Percentiles rank a stretch among this genome's conserved stretches.
Conservation (phyloP, 768 basidiomycete genomes). For the Russula olivacea region DNA sequence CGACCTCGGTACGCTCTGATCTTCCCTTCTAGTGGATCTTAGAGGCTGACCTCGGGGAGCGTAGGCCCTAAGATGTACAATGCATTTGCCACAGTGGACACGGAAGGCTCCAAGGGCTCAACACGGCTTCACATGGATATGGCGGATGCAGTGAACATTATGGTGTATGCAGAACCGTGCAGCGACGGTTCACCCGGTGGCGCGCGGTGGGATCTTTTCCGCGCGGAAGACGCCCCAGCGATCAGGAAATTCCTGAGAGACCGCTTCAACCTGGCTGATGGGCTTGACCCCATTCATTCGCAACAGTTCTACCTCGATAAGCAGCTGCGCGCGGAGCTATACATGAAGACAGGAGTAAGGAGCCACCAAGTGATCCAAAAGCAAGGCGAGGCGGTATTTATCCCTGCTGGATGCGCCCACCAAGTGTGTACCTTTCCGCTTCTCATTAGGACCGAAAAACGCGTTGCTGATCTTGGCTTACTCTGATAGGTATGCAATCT, state of each 20-base stretch:
- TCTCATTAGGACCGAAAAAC: neutral
- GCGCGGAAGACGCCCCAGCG: slow-evolving; percentile 69
- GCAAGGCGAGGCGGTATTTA: slow-evolving; percentile 90
- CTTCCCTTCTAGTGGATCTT: neutral
- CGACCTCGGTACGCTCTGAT: slow-evolving; percentile 54
- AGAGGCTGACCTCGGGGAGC: slow-evolving; percentile 2
- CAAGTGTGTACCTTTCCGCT: slow-evolving; percentile 47
- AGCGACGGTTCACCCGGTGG: slow-evolving; percentile 61
- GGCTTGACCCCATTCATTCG: slow-evolving; percentile 83
- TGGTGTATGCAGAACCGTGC: slow-evolving; percentile 58
- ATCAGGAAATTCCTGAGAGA: slow-evolving; percentile 67
- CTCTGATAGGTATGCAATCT: slow-evolving; percentile 73
- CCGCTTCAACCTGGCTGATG: slow-evolving; percentile 59
- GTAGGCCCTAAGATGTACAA: slow-evolving; percentile 94
- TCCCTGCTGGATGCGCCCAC: slow-evolving; percentile 90
- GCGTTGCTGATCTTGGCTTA: neutral
- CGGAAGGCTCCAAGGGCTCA: slow-evolving; percentile 68
- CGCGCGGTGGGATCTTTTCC: slow-evolving; percentile 90
- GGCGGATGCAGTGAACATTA: slow-evolving; percentile 89
- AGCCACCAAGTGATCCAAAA: slow-evolving; percentile 85
- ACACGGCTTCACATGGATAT: slow-evolving; percentile 93
- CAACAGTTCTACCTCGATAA: slow-evolving; percentile 83
- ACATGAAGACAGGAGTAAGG: slow-evolving; percentile 57
- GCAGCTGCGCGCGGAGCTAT: slow-evolving; percentile 58
- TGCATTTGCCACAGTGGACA: slow-evolving; percentile 68